Percentiles rank a stretch among this genome's conserved stretches.
These are phyloP conservation scores for Aspergillus floridensis DNA, from an alignment of 2,329 filamentous ascomycete genomes.

Conservation along the genomic window DNA sequence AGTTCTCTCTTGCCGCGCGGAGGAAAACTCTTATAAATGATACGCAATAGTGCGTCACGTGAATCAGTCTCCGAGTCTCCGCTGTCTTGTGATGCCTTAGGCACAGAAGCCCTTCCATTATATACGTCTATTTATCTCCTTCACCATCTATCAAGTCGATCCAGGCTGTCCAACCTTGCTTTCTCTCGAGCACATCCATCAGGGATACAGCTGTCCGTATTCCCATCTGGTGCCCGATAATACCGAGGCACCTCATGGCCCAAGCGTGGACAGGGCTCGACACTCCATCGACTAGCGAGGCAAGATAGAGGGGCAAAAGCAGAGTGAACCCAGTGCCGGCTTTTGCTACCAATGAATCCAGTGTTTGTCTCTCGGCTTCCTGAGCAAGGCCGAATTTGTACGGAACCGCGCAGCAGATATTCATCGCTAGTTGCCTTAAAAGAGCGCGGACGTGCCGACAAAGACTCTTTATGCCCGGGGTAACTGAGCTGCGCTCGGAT, in stretches of 20 bases:
- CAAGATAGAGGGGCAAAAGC: not conserved
- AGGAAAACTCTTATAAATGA: conserved; percentile 12
- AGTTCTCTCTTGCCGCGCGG: conserved; percentile 4
- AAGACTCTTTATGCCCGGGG: not conserved
- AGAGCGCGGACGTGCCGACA: not conserved
- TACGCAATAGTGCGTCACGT: conserved; percentile 9
- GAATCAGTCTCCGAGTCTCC: not conserved
- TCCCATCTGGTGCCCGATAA: conserved; percentile 3
- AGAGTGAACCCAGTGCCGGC: conserved; percentile 1
- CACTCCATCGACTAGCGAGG: not conserved
- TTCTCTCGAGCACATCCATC: not conserved
- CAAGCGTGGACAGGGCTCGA: not conserved
- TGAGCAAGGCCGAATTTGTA: conserved; percentile 3
- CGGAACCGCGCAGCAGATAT: conserved; percentile 5
- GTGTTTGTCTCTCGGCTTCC: not conserved
- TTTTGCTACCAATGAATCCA: not conserved
- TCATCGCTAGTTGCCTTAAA: not conserved
- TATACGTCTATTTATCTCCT: not conserved
- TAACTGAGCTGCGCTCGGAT: not conserved
- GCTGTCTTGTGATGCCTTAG: conserved; percentile 5
- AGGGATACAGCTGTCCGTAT: not conserved
- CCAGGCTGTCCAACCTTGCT: not conserved
- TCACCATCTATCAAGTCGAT: not conserved
- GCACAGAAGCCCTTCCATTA: not conserved
- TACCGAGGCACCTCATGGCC: conserved; percentile 1